phyloP scores from a whole-genome alignment of 345 rosid species.

The Lepidium didymum region DNA sequence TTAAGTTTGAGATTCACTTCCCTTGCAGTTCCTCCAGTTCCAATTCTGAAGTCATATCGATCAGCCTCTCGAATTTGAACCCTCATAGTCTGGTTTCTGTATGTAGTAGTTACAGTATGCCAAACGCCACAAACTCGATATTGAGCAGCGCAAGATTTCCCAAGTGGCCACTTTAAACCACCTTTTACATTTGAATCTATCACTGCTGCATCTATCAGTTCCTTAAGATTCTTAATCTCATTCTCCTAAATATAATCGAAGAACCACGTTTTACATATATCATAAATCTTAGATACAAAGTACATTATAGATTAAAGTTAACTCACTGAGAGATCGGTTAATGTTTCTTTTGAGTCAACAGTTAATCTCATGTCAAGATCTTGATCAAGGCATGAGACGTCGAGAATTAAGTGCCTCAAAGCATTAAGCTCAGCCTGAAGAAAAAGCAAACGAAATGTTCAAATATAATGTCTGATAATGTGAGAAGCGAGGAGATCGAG shows the following conservation, averaged over 20 bases:
- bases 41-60: conserved; percentile 43
- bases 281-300: neutral
- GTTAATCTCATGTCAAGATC: conserved; percentile 59
- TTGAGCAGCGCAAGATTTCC: conserved; percentile 33
- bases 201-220: conserved; percentile 42
- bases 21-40: conserved; percentile 28
- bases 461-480: neutral
- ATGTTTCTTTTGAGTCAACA: conserved; percentile 40
- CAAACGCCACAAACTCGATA: conserved; percentile 40
- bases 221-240: conserved; percentile 36
- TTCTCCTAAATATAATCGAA: conserved; percentile 41
- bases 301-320: neutral
- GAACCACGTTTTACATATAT: neutral
- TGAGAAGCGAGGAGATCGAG: neutral
- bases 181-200: conserved; percentile 52
- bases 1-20: conserved; percentile 44
- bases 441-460: neutral
- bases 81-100: conserved; percentile 29
- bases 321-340: conserved; percentile 43
- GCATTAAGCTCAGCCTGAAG: conserved; percentile 37
- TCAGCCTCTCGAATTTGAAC: conserved; percentile 52
- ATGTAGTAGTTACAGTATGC: conserved; percentile 36
- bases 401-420: conserved; percentile 40
- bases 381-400: conserved; percentile 53
- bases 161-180: conserved; percentile 60